A percentile compares a stretch with the other conserved stretches of the same genome.
Evolutionary conservation across 495 filamentous ascomycete species (phyloP).

Genomic region (Podospora pseudoanserina): DNA sequence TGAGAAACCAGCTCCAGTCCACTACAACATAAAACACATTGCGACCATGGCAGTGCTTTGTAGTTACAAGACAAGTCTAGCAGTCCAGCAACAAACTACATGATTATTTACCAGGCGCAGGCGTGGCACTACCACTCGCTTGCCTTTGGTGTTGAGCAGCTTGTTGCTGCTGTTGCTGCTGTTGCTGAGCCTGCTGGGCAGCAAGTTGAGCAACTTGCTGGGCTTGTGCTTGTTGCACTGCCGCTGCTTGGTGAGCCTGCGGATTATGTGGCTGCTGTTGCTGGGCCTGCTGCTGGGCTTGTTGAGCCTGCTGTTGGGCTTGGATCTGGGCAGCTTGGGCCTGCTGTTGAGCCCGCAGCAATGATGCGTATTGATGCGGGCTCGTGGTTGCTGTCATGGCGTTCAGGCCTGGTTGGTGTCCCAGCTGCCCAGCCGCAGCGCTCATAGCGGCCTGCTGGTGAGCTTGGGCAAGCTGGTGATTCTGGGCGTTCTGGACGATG

Average conservation of each 20-base stretch:
- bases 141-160: conserved; percentile 35
- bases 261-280: conserved; percentile 7
- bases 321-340: conserved; percentile 26
- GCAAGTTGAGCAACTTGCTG: conserved; percentile 19
- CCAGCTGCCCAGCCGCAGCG: conserved; percentile 38
- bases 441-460: conserved; percentile 35
- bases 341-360: conserved; percentile 67
- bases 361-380: conserved; percentile 69
- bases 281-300: conserved; percentile 10
- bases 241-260: background rate
- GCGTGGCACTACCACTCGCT: conserved; percentile 44
- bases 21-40: conserved; percentile 1
- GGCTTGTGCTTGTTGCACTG: conserved; percentile 9
- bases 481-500: conserved; percentile 27
- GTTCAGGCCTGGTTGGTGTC: conserved; percentile 23
- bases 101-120: conserved; percentile 26
- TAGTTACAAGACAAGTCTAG: background rate
- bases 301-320: conserved; percentile 11
- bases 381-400: conserved; percentile 32
- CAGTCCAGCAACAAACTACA: background rate
- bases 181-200: conserved; percentile 16
- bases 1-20: background rate
- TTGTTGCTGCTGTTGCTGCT: conserved; percentile 12
- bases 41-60: background rate
- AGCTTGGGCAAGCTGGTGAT: conserved; percentile 10